Evolutionary conservation across 257 asterid genomes (phyloP).

Genomic region (Haberlea rhodopensis): DNA sequence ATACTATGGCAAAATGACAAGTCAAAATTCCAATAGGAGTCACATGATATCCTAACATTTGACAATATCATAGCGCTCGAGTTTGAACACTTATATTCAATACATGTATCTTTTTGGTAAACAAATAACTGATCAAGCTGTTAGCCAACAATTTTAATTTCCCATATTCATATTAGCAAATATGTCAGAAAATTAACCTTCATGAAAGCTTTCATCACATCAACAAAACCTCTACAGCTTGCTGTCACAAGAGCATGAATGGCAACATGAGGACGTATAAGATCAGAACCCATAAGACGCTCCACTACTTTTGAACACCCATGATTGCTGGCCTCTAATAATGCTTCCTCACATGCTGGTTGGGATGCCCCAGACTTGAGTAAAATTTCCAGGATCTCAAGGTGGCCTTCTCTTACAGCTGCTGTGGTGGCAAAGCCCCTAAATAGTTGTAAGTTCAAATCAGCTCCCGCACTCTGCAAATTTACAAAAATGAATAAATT

Average conservation of each 20-base stretch:
- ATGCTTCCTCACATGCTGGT: slow-evolving; percentile 84
- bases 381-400: slow-evolving; percentile 60
- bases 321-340: slow-evolving; percentile 71
- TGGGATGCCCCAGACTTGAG: slow-evolving; percentile 80
- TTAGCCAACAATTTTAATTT: slow-evolving; percentile 4
- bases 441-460: slow-evolving; percentile 62
- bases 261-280: slow-evolving; percentile 68
- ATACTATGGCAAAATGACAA: not conserved
- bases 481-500: slow-evolving; percentile 6
- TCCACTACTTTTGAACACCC: slow-evolving; percentile 55
- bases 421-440: slow-evolving; percentile 67
- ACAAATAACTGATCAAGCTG: not conserved
- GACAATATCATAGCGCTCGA: slow-evolving; percentile 7
- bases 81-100: not conserved
- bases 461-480: slow-evolving; percentile 67
- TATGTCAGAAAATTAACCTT: slow-evolving; percentile 40
- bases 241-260: slow-evolving; percentile 72
- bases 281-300: slow-evolving; percentile 67
- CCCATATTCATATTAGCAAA: not conserved
- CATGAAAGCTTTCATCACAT: slow-evolving; percentile 56
- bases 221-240: slow-evolving; percentile 64
- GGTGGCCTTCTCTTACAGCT: slow-evolving; percentile 71
- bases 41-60: not conserved
- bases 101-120: not conserved
- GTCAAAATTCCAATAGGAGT: not conserved